Evolutionary conservation across 441 rosid species (phyloP).

Genomic region (Erodium texanum): DNA sequence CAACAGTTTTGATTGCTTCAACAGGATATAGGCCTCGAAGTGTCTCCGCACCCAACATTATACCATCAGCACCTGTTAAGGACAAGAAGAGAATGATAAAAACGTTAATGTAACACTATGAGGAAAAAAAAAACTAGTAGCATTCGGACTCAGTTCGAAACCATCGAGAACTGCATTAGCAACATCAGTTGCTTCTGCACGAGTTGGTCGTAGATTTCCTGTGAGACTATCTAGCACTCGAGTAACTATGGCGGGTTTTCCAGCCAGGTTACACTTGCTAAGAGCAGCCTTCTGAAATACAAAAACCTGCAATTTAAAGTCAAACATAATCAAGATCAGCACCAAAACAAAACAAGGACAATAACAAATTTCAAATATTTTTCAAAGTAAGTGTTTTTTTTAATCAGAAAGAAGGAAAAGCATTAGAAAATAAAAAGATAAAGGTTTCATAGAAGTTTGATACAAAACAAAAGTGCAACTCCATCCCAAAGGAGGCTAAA

Average conservation of each 20-base stretch:
- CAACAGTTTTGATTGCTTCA: slow-evolving; percentile 19
- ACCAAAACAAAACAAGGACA: neutral
- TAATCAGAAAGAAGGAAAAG: too few relatives aligned
- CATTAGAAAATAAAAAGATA: too few relatives aligned
- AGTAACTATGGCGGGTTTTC: slow-evolving; percentile 24
- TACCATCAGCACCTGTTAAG: slow-evolving; percentile 24
- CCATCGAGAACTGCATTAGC: slow-evolving; percentile 29
- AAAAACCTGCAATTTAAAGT: slow-evolving; percentile 18
- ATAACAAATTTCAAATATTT: too few relatives aligned
- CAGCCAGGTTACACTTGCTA: slow-evolving; percentile 19
- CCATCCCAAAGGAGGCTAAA: too few relatives aligned
- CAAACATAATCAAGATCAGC: neutral
- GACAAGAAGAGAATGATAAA: neutral
- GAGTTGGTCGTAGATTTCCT: slow-evolving; percentile 27
- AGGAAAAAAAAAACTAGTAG: neutral
- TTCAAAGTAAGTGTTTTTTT: neutral
- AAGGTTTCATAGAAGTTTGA: too few relatives aligned
- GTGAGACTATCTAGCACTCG: slow-evolving; percentile 28
- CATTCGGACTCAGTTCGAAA: slow-evolving; percentile 7
- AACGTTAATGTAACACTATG: neutral
- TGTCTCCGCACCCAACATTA: slow-evolving; percentile 27
- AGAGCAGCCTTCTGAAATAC: slow-evolving; percentile 22
- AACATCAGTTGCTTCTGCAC: slow-evolving; percentile 29
- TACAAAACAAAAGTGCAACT: too few relatives aligned
- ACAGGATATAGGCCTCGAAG: slow-evolving; percentile 24